Conservation (phyloP, 306 rosid species). For the Comarum palustre region DNA sequence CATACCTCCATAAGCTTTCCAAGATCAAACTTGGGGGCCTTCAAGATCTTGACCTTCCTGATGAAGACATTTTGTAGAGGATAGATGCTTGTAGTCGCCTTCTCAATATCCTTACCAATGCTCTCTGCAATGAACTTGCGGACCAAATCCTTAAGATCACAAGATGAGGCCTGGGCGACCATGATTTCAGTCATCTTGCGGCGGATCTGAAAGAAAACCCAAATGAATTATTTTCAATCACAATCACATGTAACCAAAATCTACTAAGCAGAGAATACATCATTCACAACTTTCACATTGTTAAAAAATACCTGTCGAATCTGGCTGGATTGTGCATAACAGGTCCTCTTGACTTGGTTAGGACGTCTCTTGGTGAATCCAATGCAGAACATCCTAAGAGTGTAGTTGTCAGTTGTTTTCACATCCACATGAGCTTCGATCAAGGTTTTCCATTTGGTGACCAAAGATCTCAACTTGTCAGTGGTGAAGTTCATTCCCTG, state of each 20-base stretch:
- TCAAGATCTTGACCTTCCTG: conserved; percentile 83
- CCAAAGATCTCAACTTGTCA: conserved; percentile 88
- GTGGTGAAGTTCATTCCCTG: conserved; percentile 91
- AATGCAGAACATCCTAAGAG: conserved; percentile 86
- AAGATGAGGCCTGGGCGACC: conserved; percentile 68
- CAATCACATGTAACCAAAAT: neutral
- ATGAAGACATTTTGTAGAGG: conserved; percentile 85
- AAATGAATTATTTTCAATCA: neutral
- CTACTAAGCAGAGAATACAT: neutral
- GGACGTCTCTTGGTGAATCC: conserved; percentile 79
- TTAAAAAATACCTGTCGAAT: conserved; percentile 57
- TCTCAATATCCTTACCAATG: conserved; percentile 91
- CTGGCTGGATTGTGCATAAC: conserved; percentile 91
- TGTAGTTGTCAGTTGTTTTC: conserved; percentile 79
- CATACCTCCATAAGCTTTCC: conserved; percentile 85
- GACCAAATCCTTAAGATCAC: conserved; percentile 87
- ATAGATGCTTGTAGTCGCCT: conserved; percentile 70
- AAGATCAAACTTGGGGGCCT: conserved; percentile 94
- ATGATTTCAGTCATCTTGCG: conserved; percentile 92
- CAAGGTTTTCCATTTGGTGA: conserved; percentile 80
- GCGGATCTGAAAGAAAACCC: conserved; percentile 55
- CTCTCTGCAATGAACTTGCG: conserved; percentile 82
- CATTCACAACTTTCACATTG: neutral
- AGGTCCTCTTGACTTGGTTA: conserved; percentile 90
- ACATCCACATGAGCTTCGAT: conserved; percentile 95